A percentile compares a stretch with the other conserved stretches of the same genome.
Evolutionary conservation across 2,329 filamentous ascomycete species (phyloP).

Genomic region (Helotiales sp.): DNA sequence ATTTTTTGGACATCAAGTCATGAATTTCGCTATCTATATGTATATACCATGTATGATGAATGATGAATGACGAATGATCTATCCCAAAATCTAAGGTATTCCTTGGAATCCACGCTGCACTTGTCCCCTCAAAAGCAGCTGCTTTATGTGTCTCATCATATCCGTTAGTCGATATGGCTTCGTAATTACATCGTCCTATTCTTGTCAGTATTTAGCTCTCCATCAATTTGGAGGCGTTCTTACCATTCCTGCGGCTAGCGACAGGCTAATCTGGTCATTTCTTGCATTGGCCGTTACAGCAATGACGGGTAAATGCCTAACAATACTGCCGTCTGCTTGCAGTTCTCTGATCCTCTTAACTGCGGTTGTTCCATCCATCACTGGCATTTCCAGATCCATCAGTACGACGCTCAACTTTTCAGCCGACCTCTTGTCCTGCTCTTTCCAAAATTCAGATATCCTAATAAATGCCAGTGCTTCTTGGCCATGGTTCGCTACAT

Average conservation of each 20-base stretch:
- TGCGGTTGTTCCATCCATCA: conserved; percentile 80
- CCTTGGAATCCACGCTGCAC: background rate
- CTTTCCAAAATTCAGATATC: conserved; percentile 58
- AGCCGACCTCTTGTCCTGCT: background rate
- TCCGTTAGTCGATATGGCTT: conserved; percentile 37
- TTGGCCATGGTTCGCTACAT: conserved; percentile 65
- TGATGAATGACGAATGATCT: conserved; percentile 2
- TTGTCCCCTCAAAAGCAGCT: conserved; percentile 14
- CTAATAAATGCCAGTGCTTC: conserved; percentile 63
- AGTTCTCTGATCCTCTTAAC: conserved; percentile 70
- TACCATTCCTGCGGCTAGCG: conserved; percentile 73
- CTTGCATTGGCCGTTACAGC: conserved; percentile 81
- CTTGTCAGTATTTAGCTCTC: conserved; percentile 16
- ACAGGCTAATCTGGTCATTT: conserved; percentile 71
- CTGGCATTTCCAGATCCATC: conserved; percentile 83
- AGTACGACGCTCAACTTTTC: conserved; percentile 68
- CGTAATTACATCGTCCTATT: conserved; percentile 36
- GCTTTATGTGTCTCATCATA: conserved; percentile 35
- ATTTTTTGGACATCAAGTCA: conserved; percentile 38
- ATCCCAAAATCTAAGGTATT: background rate
- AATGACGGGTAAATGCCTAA: conserved; percentile 72
- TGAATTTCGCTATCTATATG: background rate
- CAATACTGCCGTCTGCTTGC: conserved; percentile 61
- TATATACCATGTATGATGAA: conserved; percentile 5
- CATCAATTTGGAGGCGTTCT: conserved; percentile 40